A percentile compares a stretch with the other conserved stretches of the same genome.
Conservation (phyloP, 495 filamentous ascomycete species). For the Clavariopsis aquatica region DNA sequence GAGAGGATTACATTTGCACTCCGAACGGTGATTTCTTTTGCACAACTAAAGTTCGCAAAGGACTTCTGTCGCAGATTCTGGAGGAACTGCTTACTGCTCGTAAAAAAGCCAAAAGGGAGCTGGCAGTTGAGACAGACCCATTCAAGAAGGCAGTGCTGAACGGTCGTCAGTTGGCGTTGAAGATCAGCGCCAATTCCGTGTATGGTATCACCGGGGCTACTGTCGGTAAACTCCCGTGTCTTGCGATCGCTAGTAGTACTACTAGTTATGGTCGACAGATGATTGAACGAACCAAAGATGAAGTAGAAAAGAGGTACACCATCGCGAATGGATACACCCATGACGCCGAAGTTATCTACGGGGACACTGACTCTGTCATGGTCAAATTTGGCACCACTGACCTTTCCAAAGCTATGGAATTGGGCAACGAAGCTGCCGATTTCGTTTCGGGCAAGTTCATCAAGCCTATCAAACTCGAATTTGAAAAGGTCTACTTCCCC, state of each 20-base stretch:
- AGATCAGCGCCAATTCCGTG: slow-evolving; percentile 96
- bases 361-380: slow-evolving; percentile 99
- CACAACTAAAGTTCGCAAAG: slow-evolving; percentile 85
- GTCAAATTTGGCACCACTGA: slow-evolving; percentile 94
- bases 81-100: slow-evolving; percentile 86
- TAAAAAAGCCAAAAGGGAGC: slow-evolving; percentile 89
- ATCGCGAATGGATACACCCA: slow-evolving; percentile 93
- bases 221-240: slow-evolving; percentile 90
- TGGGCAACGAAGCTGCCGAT: slow-evolving; percentile 84
- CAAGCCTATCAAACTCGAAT: slow-evolving; percentile 97
- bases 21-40: slow-evolving; percentile 93
- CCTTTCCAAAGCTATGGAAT: slow-evolving; percentile 84
- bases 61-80: slow-evolving; percentile 89
- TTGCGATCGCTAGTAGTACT: slow-evolving; percentile 93
- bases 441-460: slow-evolving; percentile 89
- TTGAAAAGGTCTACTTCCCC: slow-evolving; percentile 99
- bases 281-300: slow-evolving; percentile 95
- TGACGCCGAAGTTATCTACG: slow-evolving; percentile 95
- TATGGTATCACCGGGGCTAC: slow-evolving; percentile 97
- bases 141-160: slow-evolving; percentile 98
- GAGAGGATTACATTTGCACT: slow-evolving; percentile 94
- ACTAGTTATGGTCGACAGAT: slow-evolving; percentile 95
- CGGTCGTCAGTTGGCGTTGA: slow-evolving; percentile 93
- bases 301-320: slow-evolving; percentile 85
- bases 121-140: slow-evolving; percentile 87